Evolutionary conservation across 805 yeast species (phyloP), one percentile per base, ranked within the genome.

Genomic region (Lachancea kluyveri): DNA sequence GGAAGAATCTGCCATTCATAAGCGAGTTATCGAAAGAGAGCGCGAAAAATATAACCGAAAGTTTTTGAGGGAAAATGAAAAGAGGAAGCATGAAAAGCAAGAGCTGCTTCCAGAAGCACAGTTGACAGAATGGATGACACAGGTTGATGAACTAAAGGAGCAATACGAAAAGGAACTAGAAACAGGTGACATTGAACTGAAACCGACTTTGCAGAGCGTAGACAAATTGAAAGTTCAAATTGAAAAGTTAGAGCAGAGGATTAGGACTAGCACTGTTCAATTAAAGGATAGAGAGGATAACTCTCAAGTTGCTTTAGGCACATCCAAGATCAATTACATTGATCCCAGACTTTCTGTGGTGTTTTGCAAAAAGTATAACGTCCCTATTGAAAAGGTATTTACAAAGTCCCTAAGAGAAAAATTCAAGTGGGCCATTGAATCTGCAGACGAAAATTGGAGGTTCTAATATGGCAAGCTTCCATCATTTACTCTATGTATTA

Each of bases 341-440:
- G 97, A 90, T 58, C 97, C 97, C 16, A 70, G 97, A 43, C 64
- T 90, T 45, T 77, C 94, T 0, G 96, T 86, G 15, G 77, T 83
- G 70, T 90, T 87, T 52, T 73, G 94, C 31, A 88, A 87, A 58
- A 83, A 77, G 59, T 86, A 64, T 53, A 68, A 74, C 33, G 96
- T 90, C 13, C 97, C 97, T 6, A 80, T 90, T 33, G 96, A 90
- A 58, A 88, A 84, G 59, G 66, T 90, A 24, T 87, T 90, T 47
- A 81, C 96, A 8, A 88, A 87, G 62, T 84, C 97, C 0, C 64
- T 90, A 33, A 66, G 96, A 40, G 96, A 88, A 25, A 90, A 90
- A 63, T 90, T 90, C 62, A 78, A 74, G 28, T 90, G 97, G 97
- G 97, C 97, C 18, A 80, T 90, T 32, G 94, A 88, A 57, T 77